These are phyloP conservation scores for Pterocarpus macrocarpus DNA, from an alignment of 306 rosid species.

Conservation along the genomic window DNA sequence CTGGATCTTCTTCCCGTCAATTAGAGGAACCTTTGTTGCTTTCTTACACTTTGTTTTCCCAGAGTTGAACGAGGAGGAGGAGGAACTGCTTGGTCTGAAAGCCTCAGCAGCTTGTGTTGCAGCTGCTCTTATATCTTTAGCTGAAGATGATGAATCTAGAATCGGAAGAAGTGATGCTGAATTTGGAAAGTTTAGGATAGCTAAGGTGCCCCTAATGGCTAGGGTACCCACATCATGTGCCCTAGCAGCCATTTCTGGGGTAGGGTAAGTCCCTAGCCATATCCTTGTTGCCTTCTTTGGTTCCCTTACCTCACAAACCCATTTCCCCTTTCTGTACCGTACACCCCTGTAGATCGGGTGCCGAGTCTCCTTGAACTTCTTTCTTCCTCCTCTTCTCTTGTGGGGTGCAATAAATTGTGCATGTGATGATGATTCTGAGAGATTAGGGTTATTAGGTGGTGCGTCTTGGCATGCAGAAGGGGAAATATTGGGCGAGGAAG, in stretches of 20 bases:
- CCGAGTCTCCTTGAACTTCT: no score
- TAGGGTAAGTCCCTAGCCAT: slow-evolving; percentile 49
- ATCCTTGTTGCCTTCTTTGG: slow-evolving; percentile 42
- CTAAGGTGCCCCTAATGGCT: slow-evolving; percentile 42
- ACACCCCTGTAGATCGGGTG: no score
- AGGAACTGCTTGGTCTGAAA: background rate
- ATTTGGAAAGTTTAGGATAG: slow-evolving; percentile 40
- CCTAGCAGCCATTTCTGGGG: slow-evolving; percentile 55
- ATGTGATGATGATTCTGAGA: background rate
- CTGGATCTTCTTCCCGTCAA: background rate
- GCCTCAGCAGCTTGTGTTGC: slow-evolving; percentile 20
- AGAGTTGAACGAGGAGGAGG: background rate
- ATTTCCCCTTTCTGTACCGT: background rate
- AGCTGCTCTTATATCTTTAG: slow-evolving; percentile 22
- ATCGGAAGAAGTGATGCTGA: slow-evolving; percentile 33
- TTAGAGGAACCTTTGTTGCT: background rate
- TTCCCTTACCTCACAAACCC: slow-evolving; percentile 52
- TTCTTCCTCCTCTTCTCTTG: slow-evolving; percentile 28
- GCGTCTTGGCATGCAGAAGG: background rate
- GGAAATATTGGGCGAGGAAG: background rate
- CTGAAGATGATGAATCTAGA: slow-evolving; percentile 11
- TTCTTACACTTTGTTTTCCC: background rate
- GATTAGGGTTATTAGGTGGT: background rate
- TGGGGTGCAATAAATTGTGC: background rate
- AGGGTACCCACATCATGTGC: slow-evolving; percentile 53